A percentile compares a stretch with the other conserved stretches of the same genome.
These are phyloP conservation scores for Lippia alba DNA, from an alignment of 305 asterid genomes.

Conservation along the genomic window DNA sequence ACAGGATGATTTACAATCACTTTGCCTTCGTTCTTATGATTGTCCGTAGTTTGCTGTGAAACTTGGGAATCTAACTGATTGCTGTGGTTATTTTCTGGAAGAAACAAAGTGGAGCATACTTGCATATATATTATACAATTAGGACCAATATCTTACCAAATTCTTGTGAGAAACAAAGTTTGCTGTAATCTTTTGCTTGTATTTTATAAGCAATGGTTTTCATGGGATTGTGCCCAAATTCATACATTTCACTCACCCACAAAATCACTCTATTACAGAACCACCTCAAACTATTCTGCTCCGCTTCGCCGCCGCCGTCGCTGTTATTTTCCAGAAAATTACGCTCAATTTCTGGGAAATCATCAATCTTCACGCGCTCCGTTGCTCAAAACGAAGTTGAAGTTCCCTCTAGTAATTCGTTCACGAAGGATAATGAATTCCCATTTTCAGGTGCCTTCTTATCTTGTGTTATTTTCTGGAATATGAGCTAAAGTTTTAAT, in stretches of 20 bases:
- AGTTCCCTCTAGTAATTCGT: constrained; percentile 31
- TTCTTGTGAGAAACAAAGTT: no score
- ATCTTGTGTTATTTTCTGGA: background rate
- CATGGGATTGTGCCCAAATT: constrained; percentile 36
- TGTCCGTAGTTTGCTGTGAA: no score
- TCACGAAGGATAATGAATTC: constrained; percentile 24
- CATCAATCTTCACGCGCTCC: constrained; percentile 35
- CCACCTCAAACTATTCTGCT: constrained; percentile 33
- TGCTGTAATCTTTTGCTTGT: background rate
- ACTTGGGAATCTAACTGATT: background rate
- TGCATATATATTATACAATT: no score
- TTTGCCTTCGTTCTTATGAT: no score
- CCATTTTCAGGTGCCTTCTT: constrained; percentile 45
- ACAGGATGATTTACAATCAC: no score
- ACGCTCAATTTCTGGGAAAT: constrained; percentile 25
- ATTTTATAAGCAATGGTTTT: constrained; percentile 36
- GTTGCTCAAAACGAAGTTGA: constrained; percentile 27
- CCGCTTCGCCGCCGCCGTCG: constrained; percentile 21
- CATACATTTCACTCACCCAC: constrained; percentile 29
- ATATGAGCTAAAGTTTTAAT: background rate
- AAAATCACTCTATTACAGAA: constrained; percentile 33
- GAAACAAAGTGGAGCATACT: no score
- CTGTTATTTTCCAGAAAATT: constrained; percentile 26
- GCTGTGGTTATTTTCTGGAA: background rate
- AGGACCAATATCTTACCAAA: background rate